Percentiles rank a stretch among this genome's conserved stretches.
Evolutionary conservation across 2,329 filamentous ascomycete genomes (phyloP).

Genomic region (Anisogramma anomala): DNA sequence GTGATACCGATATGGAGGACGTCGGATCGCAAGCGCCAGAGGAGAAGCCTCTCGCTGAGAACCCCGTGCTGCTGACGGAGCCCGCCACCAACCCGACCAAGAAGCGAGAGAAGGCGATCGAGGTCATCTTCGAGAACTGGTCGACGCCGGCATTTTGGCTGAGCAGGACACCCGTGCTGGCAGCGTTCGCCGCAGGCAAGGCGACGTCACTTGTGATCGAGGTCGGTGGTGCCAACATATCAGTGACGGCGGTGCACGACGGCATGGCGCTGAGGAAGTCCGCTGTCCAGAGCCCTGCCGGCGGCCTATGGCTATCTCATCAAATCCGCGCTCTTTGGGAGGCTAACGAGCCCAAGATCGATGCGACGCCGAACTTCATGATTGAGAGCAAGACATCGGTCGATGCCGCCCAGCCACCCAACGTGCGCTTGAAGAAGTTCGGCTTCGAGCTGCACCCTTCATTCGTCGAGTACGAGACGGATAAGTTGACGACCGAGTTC

Average conservation of each 20-base stretch:
- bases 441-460: constrained; percentile 49
- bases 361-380: constrained; percentile 74
- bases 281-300: constrained; percentile 72
- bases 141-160: constrained; percentile 91
- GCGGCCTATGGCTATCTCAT: constrained; percentile 78
- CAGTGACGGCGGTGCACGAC: constrained; percentile 84
- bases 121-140: constrained; percentile 96
- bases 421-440: constrained; percentile 65
- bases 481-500: constrained; percentile 87
- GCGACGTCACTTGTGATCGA: constrained; percentile 87
- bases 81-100: constrained; percentile 85
- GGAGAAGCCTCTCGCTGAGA: constrained; percentile 74
- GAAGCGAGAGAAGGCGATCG: constrained; percentile 83
- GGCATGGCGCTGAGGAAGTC: constrained; percentile 89
- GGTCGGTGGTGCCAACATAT: constrained; percentile 77
- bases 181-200: constrained; percentile 87
- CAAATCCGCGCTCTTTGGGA: constrained; percentile 77
- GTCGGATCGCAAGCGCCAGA: constrained; percentile 40
- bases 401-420: constrained; percentile 69
- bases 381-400: constrained; percentile 80
- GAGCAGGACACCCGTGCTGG: constrained; percentile 75
- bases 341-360: constrained; percentile 55
- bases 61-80: constrained; percentile 86
- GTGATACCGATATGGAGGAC: constrained; percentile 48
- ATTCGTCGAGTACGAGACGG: constrained; percentile 77